Conservation (phyloP, 192 early-diverging fungal genomes). For the Linnemannia zychae region DNA sequence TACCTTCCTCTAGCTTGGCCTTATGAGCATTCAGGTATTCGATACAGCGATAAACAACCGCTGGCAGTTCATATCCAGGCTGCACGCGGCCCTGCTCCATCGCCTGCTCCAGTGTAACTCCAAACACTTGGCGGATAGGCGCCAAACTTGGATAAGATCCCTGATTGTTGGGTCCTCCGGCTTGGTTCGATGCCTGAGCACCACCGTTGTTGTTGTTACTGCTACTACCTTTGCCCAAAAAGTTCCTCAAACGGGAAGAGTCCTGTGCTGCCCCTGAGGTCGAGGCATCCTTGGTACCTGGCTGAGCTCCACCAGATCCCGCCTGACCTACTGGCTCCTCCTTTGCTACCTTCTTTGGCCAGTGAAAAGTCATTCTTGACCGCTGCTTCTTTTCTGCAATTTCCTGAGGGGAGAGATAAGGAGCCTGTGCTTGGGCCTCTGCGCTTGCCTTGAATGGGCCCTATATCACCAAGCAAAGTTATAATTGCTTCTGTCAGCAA, state of each 20-base stretch:
- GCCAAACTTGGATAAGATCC: conserved; percentile 28
- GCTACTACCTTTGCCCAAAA: conserved; percentile 34
- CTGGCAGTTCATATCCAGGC: conserved; percentile 87
- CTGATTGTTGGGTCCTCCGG: conserved; percentile 7
- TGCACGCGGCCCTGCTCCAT: conserved; percentile 78
- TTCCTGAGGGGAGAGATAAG: conserved; percentile 27
- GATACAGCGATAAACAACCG: conserved; percentile 94
- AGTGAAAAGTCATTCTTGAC: conserved; percentile 53
- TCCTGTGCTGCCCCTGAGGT: conserved; percentile 19
- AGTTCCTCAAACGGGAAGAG: conserved; percentile 34
- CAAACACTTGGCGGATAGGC: conserved; percentile 76
- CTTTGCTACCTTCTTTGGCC: conserved; percentile 51
- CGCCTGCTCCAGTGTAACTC: conserved; percentile 84
- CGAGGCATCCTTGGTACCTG: background rate
- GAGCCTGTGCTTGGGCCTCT: conserved; percentile 8
- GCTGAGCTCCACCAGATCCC: background rate
- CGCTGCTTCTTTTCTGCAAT: conserved; percentile 53
- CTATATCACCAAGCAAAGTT: background rate
- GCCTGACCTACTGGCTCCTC: conserved; percentile 18
- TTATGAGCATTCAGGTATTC: conserved; percentile 95
- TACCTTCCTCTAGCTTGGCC: conserved; percentile 92
- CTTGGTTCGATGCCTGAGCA: conserved; percentile 18
- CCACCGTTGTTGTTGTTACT: conserved; percentile 24
- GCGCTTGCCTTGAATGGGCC: conserved; percentile 3
- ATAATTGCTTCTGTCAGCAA: background rate